Conservation (phyloP, 169 alveolate species). For the Prorocentrum cordatum region DNA sequence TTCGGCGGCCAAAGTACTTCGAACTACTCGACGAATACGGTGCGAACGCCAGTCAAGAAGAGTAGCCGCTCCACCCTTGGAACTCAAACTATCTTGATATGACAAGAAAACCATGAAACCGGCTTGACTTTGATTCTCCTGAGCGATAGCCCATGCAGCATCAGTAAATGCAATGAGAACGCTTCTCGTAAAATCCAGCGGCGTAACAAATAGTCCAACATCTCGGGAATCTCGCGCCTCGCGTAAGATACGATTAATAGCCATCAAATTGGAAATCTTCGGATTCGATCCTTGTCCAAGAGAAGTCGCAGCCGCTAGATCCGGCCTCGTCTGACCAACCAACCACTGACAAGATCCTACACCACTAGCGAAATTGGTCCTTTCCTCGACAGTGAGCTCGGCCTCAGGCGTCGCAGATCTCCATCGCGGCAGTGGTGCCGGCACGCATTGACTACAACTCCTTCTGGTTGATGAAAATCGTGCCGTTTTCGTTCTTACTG, state of each 20-base stretch:
- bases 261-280: not conserved
- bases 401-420: not conserved
- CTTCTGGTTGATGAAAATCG: not conserved
- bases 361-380: not conserved
- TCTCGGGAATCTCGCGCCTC: not conserved
- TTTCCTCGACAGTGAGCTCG: not conserved
- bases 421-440: not conserved
- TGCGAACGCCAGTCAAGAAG: not conserved
- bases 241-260: not conserved
- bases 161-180: not conserved
- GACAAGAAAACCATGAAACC: not conserved
- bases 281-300: not conserved
- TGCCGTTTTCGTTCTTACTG: not conserved
- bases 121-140: not conserved
- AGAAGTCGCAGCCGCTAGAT: conserved; percentile 1
- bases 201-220: not conserved
- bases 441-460: not conserved
- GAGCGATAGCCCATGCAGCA: not conserved
- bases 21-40: not conserved
- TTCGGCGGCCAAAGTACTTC: conserved; percentile 13
- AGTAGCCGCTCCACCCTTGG: not conserved
- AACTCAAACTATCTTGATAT: not conserved
- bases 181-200: not conserved
- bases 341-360: not conserved
- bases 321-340: conserved; percentile 1